Evolutionary conservation across 805 yeast genomes (phyloP), one percentile per base, ranked within the genome.

Genomic region (Wickerhamiella musiphila): DNA sequence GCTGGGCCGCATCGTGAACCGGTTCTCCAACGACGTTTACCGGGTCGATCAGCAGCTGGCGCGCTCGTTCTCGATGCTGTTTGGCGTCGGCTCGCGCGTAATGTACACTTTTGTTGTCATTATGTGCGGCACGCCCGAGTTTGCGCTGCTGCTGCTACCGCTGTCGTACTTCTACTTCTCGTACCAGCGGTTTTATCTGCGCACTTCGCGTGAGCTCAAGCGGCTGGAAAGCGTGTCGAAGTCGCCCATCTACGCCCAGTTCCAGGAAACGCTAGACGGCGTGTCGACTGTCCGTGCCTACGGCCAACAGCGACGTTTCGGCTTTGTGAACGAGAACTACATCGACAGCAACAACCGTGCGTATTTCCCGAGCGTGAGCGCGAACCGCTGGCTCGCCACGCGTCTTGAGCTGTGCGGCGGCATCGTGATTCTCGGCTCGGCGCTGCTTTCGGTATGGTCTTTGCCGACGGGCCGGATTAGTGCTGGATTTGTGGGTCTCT

Each of bases 371-470:
- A 68, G 93, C 8, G 72, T 83, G 35, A 77, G 79, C 51, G 84
- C 94, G 9, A 90, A 92, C 54, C 72, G 99, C 59, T 90, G 99
- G 99, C 67, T 90, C 39, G 94, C 96, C 7, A 93, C 82, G 8
- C 68, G 99, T 49, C 65, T 90, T 38, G 96, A 92, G 55, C 73
- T 79, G 41, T 61, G 90, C 43, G 96, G 98, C 20, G 78, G 95
- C 2, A 46, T 84, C 28, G 78, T 90, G 40, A 86, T 90, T 46
- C 65, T 83, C 37, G 75, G 79, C 27, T 74, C 96, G 5, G 79
- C 96, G 2, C 77, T 81, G 4, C 63, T 90, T 46, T 66, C 92
- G 11, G 78, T 92, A 31, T 53, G 71, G 38, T 67, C 82, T 15
- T 62, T 83, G 43, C 65, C 59, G 33, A 60, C 66, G 12, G 93